phyloP scores from a whole-genome alignment of 768 basidiomycete species.

The Suillus lakei region DNA sequence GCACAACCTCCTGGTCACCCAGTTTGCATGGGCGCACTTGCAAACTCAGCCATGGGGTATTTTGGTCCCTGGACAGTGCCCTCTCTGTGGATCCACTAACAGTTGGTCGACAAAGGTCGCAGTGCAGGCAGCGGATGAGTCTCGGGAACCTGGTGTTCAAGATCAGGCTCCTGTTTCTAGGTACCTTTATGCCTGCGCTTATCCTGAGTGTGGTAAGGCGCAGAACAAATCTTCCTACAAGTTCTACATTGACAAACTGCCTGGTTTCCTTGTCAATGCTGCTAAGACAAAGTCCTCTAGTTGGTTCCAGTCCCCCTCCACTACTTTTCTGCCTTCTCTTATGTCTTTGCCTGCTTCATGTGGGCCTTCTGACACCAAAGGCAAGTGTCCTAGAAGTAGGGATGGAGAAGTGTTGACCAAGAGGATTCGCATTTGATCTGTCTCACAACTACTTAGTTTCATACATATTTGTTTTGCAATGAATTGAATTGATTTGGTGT shows the following conservation, averaged over 20 bases:
- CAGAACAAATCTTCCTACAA: neutral
- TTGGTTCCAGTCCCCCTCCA: neutral
- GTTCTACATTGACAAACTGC: neutral
- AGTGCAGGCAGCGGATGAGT: neutral
- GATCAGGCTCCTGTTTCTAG: neutral
- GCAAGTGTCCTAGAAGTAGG: neutral
- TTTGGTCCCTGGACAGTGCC: neutral
- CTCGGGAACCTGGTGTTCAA: neutral
- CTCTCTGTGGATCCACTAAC: neutral
- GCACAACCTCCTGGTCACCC: neutral
- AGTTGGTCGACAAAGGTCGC: neutral
- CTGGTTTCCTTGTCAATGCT: neutral
- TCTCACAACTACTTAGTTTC: neutral
- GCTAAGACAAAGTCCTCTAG: neutral
- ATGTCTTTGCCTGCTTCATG: neutral
- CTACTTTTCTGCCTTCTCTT: neutral
- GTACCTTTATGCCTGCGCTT: neutral
- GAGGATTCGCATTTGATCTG: neutral
- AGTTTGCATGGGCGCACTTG: neutral
- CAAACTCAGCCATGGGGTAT: neutral
- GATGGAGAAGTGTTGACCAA: neutral
- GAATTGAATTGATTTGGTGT: too few relatives aligned
- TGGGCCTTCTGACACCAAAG: neutral
- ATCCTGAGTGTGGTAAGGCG: neutral
- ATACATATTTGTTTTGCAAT: neutral